These are phyloP conservation scores for Vaccinium darrowii DNA, from an alignment of 148 eudicot genomes.

Conservation along the genomic window DNA sequence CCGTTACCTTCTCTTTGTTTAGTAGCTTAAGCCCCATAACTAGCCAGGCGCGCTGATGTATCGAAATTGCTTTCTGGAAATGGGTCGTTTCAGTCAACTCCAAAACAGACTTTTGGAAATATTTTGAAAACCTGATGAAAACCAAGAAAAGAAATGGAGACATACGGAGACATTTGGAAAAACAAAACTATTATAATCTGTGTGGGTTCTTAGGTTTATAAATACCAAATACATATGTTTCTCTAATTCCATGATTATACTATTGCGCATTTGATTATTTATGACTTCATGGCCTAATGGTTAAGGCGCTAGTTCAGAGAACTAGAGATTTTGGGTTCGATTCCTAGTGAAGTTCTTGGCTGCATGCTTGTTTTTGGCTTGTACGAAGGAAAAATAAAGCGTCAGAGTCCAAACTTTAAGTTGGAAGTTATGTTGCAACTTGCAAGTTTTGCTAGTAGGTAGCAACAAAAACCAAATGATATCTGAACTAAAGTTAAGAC, in stretches of 20 bases:
- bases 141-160: not conserved
- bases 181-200: not conserved
- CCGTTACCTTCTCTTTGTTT: not conserved
- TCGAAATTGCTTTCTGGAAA: not conserved
- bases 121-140: not conserved
- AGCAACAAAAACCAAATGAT: not conserved
- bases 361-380: not conserved
- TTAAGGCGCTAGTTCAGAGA: not conserved
- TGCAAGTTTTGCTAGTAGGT: not conserved
- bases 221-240: not conserved
- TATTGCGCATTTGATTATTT: not conserved
- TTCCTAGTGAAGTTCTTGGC: not conserved
- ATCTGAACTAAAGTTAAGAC: not conserved
- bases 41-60: not conserved
- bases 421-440: not conserved
- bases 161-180: not conserved
- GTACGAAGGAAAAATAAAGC: not conserved
- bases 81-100: not conserved
- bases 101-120: not conserved
- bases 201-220: not conserved
- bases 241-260: not conserved
- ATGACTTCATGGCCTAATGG: constrained; percentile 7
- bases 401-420: not conserved
- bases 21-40: not conserved
- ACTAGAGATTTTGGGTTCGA: constrained; percentile 3